Percentiles rank a stretch among this genome's conserved stretches.
Conservation (phyloP, 176 grass and related monocot species). For the Carex parvula region DNA sequence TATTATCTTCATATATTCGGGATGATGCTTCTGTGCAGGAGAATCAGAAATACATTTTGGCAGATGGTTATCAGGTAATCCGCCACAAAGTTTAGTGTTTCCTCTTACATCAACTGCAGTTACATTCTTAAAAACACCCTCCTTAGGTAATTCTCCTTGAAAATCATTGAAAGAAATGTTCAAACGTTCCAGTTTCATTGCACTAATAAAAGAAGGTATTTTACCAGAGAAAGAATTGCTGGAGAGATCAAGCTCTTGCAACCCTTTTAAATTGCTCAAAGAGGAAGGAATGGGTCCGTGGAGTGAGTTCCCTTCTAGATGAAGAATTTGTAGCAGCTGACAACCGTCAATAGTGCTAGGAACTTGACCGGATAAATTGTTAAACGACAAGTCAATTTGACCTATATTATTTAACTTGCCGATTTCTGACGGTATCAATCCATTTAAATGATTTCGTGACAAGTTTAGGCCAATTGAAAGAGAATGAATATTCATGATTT, state of each 20-base stretch:
- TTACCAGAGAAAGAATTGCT: slow-evolving; percentile 32
- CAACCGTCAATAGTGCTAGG: slow-evolving; percentile 35
- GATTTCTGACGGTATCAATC: slow-evolving; percentile 23
- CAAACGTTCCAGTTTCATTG: slow-evolving; percentile 8
- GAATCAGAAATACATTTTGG: neutral
- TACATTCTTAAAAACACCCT: slow-evolving; percentile 37
- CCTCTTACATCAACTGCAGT: slow-evolving; percentile 7
- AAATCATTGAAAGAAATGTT: slow-evolving; percentile 57
- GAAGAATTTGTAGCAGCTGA: slow-evolving; percentile 31
- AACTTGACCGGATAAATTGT: slow-evolving; percentile 42
- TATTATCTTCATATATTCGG: neutral
- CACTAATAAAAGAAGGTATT: slow-evolving; percentile 34
- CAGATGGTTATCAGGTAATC: slow-evolving; percentile 14
- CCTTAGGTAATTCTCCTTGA: slow-evolving; percentile 34
- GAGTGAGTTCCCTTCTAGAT: slow-evolving; percentile 29
- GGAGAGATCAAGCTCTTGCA: slow-evolving; percentile 34
- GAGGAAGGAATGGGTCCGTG: slow-evolving; percentile 34
- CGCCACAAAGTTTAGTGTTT: slow-evolving; percentile 33
- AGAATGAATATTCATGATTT: slow-evolving; percentile 30
- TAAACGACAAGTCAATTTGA: slow-evolving; percentile 31
- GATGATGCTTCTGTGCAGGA: neutral
- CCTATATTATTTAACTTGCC: slow-evolving; percentile 29
- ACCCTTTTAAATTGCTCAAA: slow-evolving; percentile 25
- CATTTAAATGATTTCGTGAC: slow-evolving; percentile 40
- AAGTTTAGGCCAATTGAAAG: slow-evolving; percentile 32